Evolutionary conservation across 257 asterid species (phyloP).

Genomic region (Nemophila menziesii): DNA sequence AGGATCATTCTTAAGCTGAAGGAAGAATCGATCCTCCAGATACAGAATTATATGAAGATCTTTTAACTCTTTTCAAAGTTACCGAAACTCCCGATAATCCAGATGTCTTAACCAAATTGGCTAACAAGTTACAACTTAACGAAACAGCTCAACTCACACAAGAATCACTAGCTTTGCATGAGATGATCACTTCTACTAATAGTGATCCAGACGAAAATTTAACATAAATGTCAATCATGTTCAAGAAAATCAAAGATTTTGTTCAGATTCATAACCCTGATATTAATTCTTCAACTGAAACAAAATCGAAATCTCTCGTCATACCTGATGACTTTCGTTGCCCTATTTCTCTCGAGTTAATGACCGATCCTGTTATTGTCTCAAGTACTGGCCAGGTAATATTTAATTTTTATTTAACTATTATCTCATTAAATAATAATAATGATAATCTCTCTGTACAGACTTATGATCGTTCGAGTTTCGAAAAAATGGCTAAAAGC

Average conservation of each 20-base stretch:
- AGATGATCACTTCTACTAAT: constrained; percentile 71
- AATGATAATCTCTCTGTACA: constrained; percentile 20
- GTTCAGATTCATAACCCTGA: constrained; percentile 78
- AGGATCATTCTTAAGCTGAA: constrained; percentile 87
- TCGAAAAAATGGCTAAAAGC: constrained; percentile 88
- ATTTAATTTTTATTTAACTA: no score
- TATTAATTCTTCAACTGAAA: constrained; percentile 29
- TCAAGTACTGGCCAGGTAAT: constrained; percentile 99
- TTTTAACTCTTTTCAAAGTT: constrained; percentile 42
- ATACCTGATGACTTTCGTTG: constrained; percentile 98
- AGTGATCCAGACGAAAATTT: constrained; percentile 83
- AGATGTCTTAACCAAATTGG: constrained; percentile 46
- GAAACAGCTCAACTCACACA: constrained; percentile 75
- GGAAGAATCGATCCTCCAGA: constrained; percentile 81
- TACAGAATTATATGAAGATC: constrained; percentile 64
- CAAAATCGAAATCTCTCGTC: constrained; percentile 39
- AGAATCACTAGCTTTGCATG: constrained; percentile 96
- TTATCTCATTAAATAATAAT: no score
- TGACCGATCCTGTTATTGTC: constrained; percentile 96
- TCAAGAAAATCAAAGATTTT: constrained; percentile 85
- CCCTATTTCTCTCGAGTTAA: constrained; percentile 87
- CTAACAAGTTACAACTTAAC: constrained; percentile 67
- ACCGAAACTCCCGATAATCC: constrained; percentile 32
- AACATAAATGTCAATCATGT: constrained; percentile 83
- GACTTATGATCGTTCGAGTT: constrained; percentile 83